These are phyloP conservation scores for Aegilops bicornis DNA, from an alignment of 176 grass and related monocot genomes.

Conservation along the genomic window DNA sequence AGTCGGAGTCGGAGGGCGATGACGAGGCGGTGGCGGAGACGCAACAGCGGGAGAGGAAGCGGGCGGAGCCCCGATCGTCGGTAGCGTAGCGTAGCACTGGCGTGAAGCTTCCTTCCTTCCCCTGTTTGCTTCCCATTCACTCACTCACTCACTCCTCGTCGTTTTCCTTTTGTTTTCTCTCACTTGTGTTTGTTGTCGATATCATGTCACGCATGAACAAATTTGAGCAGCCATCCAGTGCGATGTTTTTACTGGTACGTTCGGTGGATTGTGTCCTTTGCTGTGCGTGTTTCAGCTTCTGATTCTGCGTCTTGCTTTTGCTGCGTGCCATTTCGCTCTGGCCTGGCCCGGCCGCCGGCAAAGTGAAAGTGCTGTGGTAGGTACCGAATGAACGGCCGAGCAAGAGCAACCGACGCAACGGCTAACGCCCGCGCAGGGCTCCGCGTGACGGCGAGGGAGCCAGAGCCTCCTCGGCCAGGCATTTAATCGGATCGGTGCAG, in stretches of 20 bases:
- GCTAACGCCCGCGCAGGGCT: slow-evolving; percentile 5
- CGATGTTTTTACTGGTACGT: neutral
- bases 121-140: slow-evolving; percentile 5
- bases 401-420: slow-evolving; percentile 10
- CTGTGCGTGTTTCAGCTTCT: neutral
- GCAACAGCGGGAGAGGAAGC: neutral
- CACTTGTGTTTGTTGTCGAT: neutral
- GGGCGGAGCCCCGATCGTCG: neutral
- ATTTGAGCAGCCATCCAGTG: neutral
- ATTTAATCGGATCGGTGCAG: neutral
- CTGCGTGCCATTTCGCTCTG: neutral
- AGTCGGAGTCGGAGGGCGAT: slow-evolving; percentile 39
- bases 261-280: too few species aligned
- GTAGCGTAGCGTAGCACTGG: neutral
- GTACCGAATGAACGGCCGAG: neutral
- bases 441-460: neutral
- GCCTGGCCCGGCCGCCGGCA: neutral
- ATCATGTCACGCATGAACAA: slow-evolving; percentile 28
- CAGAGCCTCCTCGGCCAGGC: neutral
- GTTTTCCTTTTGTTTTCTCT: neutral
- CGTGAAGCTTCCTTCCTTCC: neutral
- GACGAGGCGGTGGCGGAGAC: neutral
- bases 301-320: neutral
- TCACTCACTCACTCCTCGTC: neutral
- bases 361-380: neutral